Base-by-base conservation (phyloP, 2,329 filamentous ascomycete species). In the Nemania sp. region DNA sequence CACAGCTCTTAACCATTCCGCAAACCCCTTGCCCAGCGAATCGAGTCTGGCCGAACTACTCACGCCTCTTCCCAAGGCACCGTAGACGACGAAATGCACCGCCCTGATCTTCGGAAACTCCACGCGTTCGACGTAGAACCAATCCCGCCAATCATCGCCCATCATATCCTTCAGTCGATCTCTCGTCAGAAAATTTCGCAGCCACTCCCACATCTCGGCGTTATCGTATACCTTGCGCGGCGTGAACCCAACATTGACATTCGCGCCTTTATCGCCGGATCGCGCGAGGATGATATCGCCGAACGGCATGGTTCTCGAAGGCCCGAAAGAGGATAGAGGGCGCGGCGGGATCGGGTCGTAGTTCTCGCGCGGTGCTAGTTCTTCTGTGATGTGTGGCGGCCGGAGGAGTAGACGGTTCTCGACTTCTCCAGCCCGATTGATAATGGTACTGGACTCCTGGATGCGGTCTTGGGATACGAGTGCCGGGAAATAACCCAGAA, bases 81-180 rank as follows among this genome's bases (percentile, higher is more conserved):
- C 77, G 52, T 79, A 79, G 1, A 80, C 66, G 8, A 80, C 76
- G 65, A 78, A 80, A 57, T 82, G 74, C 17, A 80, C 78, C 0
- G 77, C 77, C 28, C 63, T 64, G 0, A 80, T 70, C 3, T 68
- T 60, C 0, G 71, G 67, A 47, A 80, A 75, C 64, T 80, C 77
- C n/a, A 79, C 74, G 12, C 78, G 63, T 60, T 80, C 77, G 2
- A 79, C 63, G 42, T 66, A 64, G 57, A 70, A 72, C 40, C 72
- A 67, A 33, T 76, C 70, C 6, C 71, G 61, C 70, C 72, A 75
- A 44, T 78, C 75, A 2, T 72, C 64, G 2, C 70, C 74, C n/a
- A 77, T 70, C 41, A 76, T 59, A 7, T 70, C 59, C n/a, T 66
- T 63, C 55, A 78, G 61, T 8, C 63, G 67, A 1, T 63, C 61